Conservation (phyloP, 495 filamentous ascomycete genomes). For the Penicillium waksmanii region DNA sequence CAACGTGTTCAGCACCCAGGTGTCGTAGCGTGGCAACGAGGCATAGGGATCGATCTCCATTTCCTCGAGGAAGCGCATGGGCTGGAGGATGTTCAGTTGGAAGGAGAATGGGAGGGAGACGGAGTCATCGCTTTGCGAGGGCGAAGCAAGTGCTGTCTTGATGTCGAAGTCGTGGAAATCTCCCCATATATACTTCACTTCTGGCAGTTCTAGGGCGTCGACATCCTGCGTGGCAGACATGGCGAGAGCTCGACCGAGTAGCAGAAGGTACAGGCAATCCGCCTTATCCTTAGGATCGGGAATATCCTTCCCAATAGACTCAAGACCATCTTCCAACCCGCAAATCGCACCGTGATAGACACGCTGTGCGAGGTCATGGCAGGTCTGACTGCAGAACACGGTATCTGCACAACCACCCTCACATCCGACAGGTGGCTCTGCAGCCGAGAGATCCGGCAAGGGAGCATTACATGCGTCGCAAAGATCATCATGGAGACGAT, state of each 20-base stretch:
- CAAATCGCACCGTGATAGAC: constrained; percentile 88
- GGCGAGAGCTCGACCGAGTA: constrained; percentile 78
- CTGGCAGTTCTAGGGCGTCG: constrained; percentile 81
- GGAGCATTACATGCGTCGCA: constrained; percentile 83
- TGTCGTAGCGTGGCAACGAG: constrained; percentile 65
- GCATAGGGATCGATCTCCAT: constrained; percentile 88
- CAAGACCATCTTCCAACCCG: constrained; percentile 71
- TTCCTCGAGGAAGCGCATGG: constrained; percentile 83
- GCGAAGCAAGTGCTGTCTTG: neutral
- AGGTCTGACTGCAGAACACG: constrained; percentile 81
- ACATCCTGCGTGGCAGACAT: constrained; percentile 80
- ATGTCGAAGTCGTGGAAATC: constrained; percentile 58
- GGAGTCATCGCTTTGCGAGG: constrained; percentile 12
- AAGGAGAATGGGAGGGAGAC: constrained; percentile 82
- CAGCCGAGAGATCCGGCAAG: constrained; percentile 64
- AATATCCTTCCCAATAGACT: constrained; percentile 79
- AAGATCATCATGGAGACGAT: constrained; percentile 74
- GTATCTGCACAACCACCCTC: constrained; percentile 73
- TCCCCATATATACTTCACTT: constrained; percentile 96
- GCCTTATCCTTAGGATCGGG: constrained; percentile 68
- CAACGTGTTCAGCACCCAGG: constrained; percentile 93
- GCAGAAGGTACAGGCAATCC: constrained; percentile 77
- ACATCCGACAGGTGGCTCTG: constrained; percentile 59
- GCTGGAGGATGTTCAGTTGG: constrained; percentile 77
- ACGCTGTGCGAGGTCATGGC: constrained; percentile 69